Evolutionary conservation across 495 filamentous ascomycete species (phyloP).

Genomic region (Glutinoglossum americanum): DNA sequence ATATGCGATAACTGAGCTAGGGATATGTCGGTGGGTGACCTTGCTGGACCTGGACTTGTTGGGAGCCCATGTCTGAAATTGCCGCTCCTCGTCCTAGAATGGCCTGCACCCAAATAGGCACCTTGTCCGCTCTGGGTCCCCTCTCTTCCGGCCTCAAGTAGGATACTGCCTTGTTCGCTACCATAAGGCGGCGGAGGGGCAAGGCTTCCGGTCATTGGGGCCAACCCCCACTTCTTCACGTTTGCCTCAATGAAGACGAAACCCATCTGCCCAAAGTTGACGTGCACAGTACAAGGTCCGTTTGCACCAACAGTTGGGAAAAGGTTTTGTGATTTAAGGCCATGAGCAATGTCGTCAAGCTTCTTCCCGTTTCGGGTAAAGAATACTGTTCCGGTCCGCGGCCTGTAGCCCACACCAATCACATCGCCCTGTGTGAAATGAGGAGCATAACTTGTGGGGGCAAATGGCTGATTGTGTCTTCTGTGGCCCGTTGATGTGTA

Average conservation of each 20-base stretch:
- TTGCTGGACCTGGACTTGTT: slow-evolving; percentile 69
- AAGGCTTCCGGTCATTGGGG: slow-evolving; percentile 84
- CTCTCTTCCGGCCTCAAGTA: slow-evolving; percentile 71
- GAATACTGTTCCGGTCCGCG: slow-evolving; percentile 84
- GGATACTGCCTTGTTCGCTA: slow-evolving; percentile 83
- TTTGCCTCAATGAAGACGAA: slow-evolving; percentile 99
- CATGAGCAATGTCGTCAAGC: slow-evolving; percentile 84
- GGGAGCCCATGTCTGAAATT: slow-evolving; percentile 41
- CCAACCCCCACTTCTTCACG: slow-evolving; percentile 97
- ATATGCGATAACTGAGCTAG: slow-evolving; percentile 57
- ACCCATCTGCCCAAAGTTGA: slow-evolving; percentile 93
- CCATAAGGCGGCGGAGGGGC: slow-evolving; percentile 94
- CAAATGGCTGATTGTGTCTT: slow-evolving; percentile 81
- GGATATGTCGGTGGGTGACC: slow-evolving; percentile 92
- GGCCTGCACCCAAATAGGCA: slow-evolving; percentile 26
- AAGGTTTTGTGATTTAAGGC: slow-evolving; percentile 82
- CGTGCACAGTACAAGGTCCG: slow-evolving; percentile 76
- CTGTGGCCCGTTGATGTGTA: slow-evolving; percentile 75
- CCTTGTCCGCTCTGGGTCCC: slow-evolving; percentile 33
- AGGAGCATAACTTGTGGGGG: slow-evolving; percentile 55
- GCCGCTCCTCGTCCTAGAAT: slow-evolving; percentile 22
- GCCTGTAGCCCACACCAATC: slow-evolving; percentile 86
- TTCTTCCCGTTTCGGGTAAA: slow-evolving; percentile 97
- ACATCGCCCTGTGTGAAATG: slow-evolving; percentile 80
- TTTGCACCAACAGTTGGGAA: slow-evolving; percentile 92